phyloP scores from a whole-genome alignment of 495 filamentous ascomycete species.

The Hypomontagnella monticulosa region DNA sequence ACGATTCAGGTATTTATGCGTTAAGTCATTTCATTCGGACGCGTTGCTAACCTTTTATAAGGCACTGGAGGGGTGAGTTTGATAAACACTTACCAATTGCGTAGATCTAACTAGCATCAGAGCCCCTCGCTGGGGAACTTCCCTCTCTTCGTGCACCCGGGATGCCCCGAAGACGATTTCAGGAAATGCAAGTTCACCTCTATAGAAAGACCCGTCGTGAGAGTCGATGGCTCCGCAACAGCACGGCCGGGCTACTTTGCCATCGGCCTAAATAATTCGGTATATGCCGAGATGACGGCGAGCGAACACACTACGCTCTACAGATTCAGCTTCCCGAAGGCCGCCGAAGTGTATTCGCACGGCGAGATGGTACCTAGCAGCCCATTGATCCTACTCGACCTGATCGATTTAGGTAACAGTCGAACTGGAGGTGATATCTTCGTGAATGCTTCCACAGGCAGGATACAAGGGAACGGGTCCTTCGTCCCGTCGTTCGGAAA shows the following conservation, averaged over 20 bases:
- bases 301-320: constrained; percentile 73
- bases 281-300: constrained; percentile 78
- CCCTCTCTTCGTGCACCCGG: constrained; percentile 73
- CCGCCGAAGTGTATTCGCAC: constrained; percentile 28
- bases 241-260: constrained; percentile 76
- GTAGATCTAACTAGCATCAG: constrained; percentile 41
- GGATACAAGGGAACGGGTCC: constrained; percentile 69
- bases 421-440: constrained; percentile 66
- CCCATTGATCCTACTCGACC: constrained; percentile 70
- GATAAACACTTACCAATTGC: constrained; percentile 21
- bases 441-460: constrained; percentile 61
- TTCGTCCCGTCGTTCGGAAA: constrained; percentile 75
- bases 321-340: constrained; percentile 68
- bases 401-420: constrained; percentile 69
- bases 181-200: constrained; percentile 68
- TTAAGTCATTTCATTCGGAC: neutral
- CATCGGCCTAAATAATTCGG: constrained; percentile 66
- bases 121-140: constrained; percentile 77
- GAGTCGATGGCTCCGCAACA: constrained; percentile 60
- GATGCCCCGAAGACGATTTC: constrained; percentile 71
- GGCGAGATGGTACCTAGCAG: constrained; percentile 53
- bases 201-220: constrained; percentile 56
- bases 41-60: constrained; percentile 41
- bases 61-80: constrained; percentile 64
- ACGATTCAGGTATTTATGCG: constrained; percentile 65